Base-by-base conservation (phyloP, 2,329 filamentous ascomycete genomes). In the Coniochaeta hoffmannii region DNA sequence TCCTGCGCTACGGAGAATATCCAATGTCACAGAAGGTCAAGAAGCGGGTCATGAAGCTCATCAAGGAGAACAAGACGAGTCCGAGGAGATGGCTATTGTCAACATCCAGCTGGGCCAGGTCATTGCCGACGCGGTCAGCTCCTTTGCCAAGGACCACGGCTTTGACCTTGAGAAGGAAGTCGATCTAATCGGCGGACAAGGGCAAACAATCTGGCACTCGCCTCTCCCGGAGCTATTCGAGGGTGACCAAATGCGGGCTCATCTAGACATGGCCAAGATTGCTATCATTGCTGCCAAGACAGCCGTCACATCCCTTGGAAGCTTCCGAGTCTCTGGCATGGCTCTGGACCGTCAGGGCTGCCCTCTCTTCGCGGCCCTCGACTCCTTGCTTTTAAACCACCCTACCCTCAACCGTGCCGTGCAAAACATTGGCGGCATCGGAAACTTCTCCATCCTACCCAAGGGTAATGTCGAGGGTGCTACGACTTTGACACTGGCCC, bases 231-330 rank as follows among this genome's bases (percentile, higher is more conserved):
- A 52, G 51, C 51, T 53, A 26, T 53, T 53, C 6, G 50, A 52
- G 9, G 50, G 50, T 11, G 50, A 52, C 50, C 50, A 52, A 19
- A 34, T 52, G 50, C 50, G 50, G 24, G 50, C 50, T 26, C 50
- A 53, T 26, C 32, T 52, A 26, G 50, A 52, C 50, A 52, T 52
- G 50, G 50, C 50, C 2, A 26, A 52, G 28, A 52, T 52, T 14
- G 62, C 50, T 26, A 52, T 52, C 50, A 52, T 52, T 52, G 50
- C 50, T 9, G 50, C 50, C 15, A 32, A 52, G 4, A 52, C 50
- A 19, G 28, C 22, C 50, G 28, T 52, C 50, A 52, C 50, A 30
- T 52, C 50, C 50, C 14, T 52, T 26, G 50, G 50, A 19, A 52
- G 31, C 26, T 52, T 52, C 26, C 50, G 50, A 19, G 50, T 52